Conservation (phyloP, 1,284 basidiomycete species). For the Termitomyces sp. region DNA sequence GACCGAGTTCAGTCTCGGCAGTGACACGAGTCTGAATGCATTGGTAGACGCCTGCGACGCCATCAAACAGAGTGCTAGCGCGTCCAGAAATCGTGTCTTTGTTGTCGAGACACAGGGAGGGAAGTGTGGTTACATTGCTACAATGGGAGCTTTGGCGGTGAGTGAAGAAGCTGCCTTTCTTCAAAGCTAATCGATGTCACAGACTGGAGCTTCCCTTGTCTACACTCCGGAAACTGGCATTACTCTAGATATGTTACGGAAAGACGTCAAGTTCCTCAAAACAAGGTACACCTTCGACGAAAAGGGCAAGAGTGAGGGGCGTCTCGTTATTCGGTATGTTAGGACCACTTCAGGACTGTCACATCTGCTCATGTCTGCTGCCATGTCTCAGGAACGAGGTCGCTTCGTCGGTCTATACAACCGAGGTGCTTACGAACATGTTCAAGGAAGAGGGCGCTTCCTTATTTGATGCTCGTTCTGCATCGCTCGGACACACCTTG, state of each 20-base stretch:
- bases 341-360: neutral
- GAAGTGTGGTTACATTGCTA: constrained; percentile 92
- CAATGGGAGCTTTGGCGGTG: constrained; percentile 92
- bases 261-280: constrained; percentile 89
- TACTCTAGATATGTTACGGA: constrained; percentile 72
- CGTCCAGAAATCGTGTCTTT: constrained; percentile 93
- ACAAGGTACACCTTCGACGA: constrained; percentile 82
- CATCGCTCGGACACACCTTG: constrained; percentile 92
- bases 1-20: constrained; percentile 93
- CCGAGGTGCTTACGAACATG: constrained; percentile 91
- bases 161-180: constrained; percentile 26
- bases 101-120: constrained; percentile 98
- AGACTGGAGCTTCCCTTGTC: constrained; percentile 89
- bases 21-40: constrained; percentile 94
- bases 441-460: constrained; percentile 88
- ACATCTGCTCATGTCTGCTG: neutral
- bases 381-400: constrained; percentile 74
- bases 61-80: constrained; percentile 96
- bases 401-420: constrained; percentile 86
- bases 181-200: constrained; percentile 7
- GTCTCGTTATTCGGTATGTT: constrained; percentile 82
- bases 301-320: constrained; percentile 88
- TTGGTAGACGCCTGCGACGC: constrained; percentile 97
- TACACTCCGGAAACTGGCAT: constrained; percentile 95
- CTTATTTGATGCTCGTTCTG: constrained; percentile 91